Base-by-base conservation (phyloP, 2,329 filamentous ascomycete species). In the Hypoxylon sp. region DNA sequence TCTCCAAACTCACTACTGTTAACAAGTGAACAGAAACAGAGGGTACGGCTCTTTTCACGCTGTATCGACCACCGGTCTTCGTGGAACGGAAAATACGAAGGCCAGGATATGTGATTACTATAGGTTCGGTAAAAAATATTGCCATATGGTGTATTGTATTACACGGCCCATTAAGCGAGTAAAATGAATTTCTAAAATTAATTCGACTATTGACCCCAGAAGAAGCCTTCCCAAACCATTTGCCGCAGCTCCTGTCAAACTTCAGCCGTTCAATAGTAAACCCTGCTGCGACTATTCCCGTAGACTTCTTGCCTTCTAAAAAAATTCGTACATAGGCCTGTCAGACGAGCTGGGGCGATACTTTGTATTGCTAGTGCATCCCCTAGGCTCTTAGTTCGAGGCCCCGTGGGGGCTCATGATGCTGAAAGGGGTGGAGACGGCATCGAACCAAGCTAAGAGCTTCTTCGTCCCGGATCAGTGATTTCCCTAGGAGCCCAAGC, bases 291-390 rank as follows among this genome's bases (percentile, higher is more conserved):
- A 19, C 30, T 2, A 39, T 57, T 59, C 20, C 30, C 30, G 41
- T 24, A 58, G 11, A 15, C 32, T 37, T 28, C 28, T 28, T n/a
- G 17, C 34, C 17, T 24, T 7, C 53, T 52, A 17, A 24, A 20
- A 26, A 54, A 49, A 49, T 52, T 51, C 24, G n/a, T 13, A 47
- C 15, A 48, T 50, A 32, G 6, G 48, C 34, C 51, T 62, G 34
- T 59, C 32, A 60, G 41, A 13, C 22, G 32, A 54, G 46, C 51
- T 22, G 53, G 56, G 24, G 47, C 43, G 37, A 20, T 56, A 62
- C 62, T 58, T 64, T 64, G 62, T 55, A 56, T 55, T 59, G 3
- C 54, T 64, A 64, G 64, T 28, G 58, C 22, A 54, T 53, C 48
- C 34, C 41, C 37, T 59, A 62, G 47, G 52, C 51, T 62, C 13